Evolutionary conservation across 2,329 filamentous ascomycete species (phyloP), one percentile per base, ranked within the genome.

Genomic region (Pyricularia pennisetigena): DNA sequence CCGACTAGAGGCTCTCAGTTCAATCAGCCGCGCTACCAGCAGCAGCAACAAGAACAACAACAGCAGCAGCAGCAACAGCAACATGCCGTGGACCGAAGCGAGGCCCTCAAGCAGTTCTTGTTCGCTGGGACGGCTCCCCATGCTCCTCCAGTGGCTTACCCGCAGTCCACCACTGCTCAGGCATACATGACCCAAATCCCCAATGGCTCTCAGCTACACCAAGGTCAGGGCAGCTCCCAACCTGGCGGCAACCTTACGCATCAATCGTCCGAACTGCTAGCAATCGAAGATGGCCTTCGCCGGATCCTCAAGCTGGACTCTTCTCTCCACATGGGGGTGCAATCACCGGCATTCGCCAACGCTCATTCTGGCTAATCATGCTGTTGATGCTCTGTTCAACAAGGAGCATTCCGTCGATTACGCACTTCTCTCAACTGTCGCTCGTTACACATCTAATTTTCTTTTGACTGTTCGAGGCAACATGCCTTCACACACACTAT

Each of bases 101-200:
- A 87, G 70, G 84, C 84, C 65, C 74, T 88, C 28, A 88, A 88
- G 74, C 82, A 80, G 64, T 87, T 85, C 72, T 75, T 88, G 0
- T 86, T 86, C 66, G 79, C 81, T 57, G 78, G 79, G 71, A 61
- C 29, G 67, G 35, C 16, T 32, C 59, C 49, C 62, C 59, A 57
- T 65, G 65, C 57, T 69, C 26, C 69, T 29, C 35, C 67, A 68
- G 30, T 70, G 69, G 30, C 16, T 65, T 16, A 24, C 9, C 9
- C 23, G 30, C 54, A 63, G n/a, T 29, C 59, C 26, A 14, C 65
- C 67, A 16, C 23, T 61, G 49, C 41, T 32, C 61, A 35, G 29
- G 16, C 66, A 24, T 28, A 28, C 9, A 62, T 20, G 41, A 54
- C 16, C n/a, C 41, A 54, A 54, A 54, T 54, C 3, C 16, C 41